Conservation (phyloP, 2,329 filamentous ascomycete species). For the Aspergillus fischeri region DNA sequence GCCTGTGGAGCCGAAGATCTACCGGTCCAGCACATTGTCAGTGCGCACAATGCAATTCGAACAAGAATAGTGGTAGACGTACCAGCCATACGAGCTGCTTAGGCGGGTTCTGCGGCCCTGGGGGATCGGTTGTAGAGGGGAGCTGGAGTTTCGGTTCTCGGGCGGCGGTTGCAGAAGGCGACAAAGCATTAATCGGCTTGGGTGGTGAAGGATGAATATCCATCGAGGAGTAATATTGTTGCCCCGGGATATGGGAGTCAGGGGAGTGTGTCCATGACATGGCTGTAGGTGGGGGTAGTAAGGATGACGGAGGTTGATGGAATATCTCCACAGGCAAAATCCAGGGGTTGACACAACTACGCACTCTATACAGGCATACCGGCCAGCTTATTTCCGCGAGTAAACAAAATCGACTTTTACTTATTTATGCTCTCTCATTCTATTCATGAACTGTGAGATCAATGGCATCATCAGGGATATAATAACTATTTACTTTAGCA, state of each 20-base stretch:
- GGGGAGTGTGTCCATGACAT: slow-evolving; percentile 1
- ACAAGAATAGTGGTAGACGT: slow-evolving; percentile 28
- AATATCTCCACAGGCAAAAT: slow-evolving; percentile 23
- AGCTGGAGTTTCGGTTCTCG: slow-evolving; percentile 54
- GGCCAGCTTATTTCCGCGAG: background rate
- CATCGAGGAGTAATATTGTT: slow-evolving; percentile 14
- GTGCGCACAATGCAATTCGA: background rate
- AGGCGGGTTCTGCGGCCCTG: slow-evolving; percentile 63
- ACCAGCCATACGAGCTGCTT: slow-evolving; percentile 87
- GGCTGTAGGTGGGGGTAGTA: background rate
- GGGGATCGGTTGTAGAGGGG: slow-evolving; percentile 82
- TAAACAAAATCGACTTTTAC: background rate
- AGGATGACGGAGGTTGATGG: slow-evolving; percentile 1
- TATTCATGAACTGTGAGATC: background rate
- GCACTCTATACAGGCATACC: background rate
- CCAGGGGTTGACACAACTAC: slow-evolving; percentile 9
- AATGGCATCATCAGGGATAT: background rate
- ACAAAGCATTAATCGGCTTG: slow-evolving; percentile 13
- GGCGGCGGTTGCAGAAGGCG: slow-evolving; percentile 22
- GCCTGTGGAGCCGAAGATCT: slow-evolving; percentile 95
- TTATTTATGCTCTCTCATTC: background rate
- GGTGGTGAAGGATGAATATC: slow-evolving; percentile 24
- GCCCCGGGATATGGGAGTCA: slow-evolving; percentile 1
- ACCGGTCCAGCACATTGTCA: slow-evolving; percentile 1
- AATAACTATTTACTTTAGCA: background rate